Evolutionary conservation across 2,329 filamentous ascomycete genomes (phyloP), one percentile per base, ranked within the genome.

Genomic region (Penicillium sp.): DNA sequence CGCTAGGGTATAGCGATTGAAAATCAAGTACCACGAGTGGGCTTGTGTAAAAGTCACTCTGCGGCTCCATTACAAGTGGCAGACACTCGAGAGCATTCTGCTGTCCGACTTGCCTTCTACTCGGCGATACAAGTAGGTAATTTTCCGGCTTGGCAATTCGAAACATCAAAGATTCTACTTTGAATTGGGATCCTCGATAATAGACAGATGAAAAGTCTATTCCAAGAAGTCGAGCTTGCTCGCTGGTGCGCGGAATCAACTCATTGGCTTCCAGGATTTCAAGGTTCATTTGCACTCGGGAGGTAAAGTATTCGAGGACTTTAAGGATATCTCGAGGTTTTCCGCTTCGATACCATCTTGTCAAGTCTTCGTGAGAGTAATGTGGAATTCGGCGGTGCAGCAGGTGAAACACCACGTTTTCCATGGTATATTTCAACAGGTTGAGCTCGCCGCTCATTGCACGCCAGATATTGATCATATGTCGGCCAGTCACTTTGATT

Each of bases 151-250:
- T 99, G 44, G 95, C 93, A 65, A 99, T 97, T 44, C 95, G 87
- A 69, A 98, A 97, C 95, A 99, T 98, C 66, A 97, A 87, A 1
- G 93, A 97, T 76, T 99, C 95, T 42, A 99, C 95, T 73, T 99
- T 99, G 83, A 96, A 98, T 71, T 99, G 95, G 0, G 93, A 98
- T 16, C 95, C 95, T 54, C 95, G 85, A 6, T 90, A 93, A 69
- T 97, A 95, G 54, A 99, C 95, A 0, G 93, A 96, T 73, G 93
- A 96, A 78, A 99, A 99, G 75, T 99, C 95, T 0, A 98, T 90
- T 0, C 95, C 95, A 3, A 99, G 82, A 11, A 99, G 80, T 11
- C 95, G 87, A 9, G 95, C 95, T 74, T 99, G 95, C 73, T 99
- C 95, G 66, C 92, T 96, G 0, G 92, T 98, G 53, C 93, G 84